Conservation (phyloP, 2,329 filamentous ascomycete species). For the Neonectria ditissima region DNA sequence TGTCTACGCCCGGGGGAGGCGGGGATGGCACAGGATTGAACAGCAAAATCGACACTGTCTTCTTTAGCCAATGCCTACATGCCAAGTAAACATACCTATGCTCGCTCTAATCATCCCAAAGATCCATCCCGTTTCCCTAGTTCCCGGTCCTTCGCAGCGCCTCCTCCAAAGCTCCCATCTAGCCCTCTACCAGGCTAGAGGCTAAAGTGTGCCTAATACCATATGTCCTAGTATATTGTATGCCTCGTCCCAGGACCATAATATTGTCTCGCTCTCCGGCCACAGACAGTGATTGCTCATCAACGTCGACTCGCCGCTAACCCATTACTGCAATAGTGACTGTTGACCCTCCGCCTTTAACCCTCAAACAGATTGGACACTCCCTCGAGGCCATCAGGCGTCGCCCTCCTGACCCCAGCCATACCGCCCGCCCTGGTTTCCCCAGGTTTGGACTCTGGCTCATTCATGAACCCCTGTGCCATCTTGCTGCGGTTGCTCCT, state of each 20-base stretch:
- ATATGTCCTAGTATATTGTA: slow-evolving; percentile 6
- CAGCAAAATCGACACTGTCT: slow-evolving; percentile 7
- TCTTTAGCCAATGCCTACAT: slow-evolving; percentile 17
- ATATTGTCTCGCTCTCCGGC: background rate
- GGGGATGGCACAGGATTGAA: background rate
- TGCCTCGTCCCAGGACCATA: slow-evolving; percentile 3
- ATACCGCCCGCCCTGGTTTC: slow-evolving; percentile 44
- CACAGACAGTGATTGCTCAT: slow-evolving; percentile 9
- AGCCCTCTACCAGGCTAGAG: slow-evolving; percentile 8
- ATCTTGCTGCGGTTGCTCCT: slow-evolving; percentile 58
- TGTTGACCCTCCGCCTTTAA: slow-evolving; percentile 29
- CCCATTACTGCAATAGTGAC: slow-evolving; percentile 2
- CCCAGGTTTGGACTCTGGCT: slow-evolving; percentile 50
- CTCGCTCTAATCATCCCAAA: slow-evolving; percentile 40
- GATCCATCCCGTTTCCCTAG: slow-evolving; percentile 27
- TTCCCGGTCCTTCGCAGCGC: slow-evolving; percentile 26
- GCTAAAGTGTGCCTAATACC: slow-evolving; percentile 20
- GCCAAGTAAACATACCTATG: slow-evolving; percentile 30
- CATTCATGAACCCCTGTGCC: slow-evolving; percentile 75
- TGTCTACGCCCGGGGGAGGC: background rate
- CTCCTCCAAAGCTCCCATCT: slow-evolving; percentile 30
- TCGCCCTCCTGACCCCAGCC: slow-evolving; percentile 49
- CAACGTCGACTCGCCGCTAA: slow-evolving; percentile 8
- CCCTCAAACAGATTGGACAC: slow-evolving; percentile 65
- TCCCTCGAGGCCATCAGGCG: slow-evolving; percentile 65